Evolutionary conservation across 441 rosid genomes (phyloP), one percentile per base, ranked within the genome.

Genomic region (Gossypium gossypioides): DNA sequence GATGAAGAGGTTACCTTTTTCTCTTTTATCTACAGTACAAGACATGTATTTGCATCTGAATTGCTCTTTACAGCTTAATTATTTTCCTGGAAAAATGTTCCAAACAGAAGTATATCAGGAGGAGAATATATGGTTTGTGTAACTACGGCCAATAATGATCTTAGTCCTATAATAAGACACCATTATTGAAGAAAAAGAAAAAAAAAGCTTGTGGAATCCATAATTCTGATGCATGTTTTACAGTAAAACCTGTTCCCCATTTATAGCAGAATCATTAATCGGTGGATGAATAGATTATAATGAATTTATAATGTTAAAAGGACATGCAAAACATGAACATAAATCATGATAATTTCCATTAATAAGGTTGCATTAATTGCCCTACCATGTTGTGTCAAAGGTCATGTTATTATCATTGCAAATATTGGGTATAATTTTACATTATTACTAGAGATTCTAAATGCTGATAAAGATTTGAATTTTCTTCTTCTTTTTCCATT

Each of bases 121-220:
- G 68, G 69, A 44, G 58, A 76, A 68, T 58, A 21, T 4, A 71
- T 77, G 75, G 81, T 66, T 81, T 60, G 27, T 9, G 82, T 69
- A 81, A 81, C 81, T 72, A 80, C 78, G 81, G 80, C 52, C 63
- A 58, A 86, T 84, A 71, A 86, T 86, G 80, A 76, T 69, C 71
- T 64, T 55, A 67, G 74, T 24, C 75, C 60, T 32, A 67, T 73
- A 76, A 25, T 78, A 68, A 83, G 87, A 84, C 90, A 85, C 29
- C 86, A 85, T 88, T 71, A 86, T 88, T 46, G 70, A 73, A 13
- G 81, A 81, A 75, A 85, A 32, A 32, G 37, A 32, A 32, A 32
- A 4, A 32, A 34, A 34, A 81, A 75, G 80, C 82, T 80, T 71
- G 82, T 86, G 90, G 90, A 81, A 34, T 34, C 42, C 42, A 34